These are phyloP conservation scores for Naumovozyma baii DNA, from an alignment of 805 yeast genomes.

Conservation along the genomic window DNA sequence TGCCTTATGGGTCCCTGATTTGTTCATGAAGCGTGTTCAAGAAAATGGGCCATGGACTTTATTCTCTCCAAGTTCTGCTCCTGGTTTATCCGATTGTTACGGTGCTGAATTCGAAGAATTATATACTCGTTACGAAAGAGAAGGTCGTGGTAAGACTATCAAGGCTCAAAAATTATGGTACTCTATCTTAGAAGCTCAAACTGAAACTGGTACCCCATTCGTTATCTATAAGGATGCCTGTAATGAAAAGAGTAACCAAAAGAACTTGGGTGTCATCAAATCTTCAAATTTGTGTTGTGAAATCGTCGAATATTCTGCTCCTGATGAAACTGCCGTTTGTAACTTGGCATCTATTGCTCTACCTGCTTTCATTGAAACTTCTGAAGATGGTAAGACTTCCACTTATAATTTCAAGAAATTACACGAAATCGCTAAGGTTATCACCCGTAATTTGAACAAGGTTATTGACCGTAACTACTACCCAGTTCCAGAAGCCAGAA, in stretches of 20 bases:
- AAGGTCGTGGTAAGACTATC: conserved; percentile 56
- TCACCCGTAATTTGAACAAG: conserved; percentile 68
- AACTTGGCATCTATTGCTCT: conserved; percentile 86
- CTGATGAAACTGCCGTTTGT: conserved; percentile 93
- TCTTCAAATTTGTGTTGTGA: conserved; percentile 93
- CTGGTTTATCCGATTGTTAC: conserved; percentile 71
- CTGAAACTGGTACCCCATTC: conserved; percentile 94
- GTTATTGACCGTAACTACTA: conserved; percentile 79
- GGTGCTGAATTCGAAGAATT: conserved; percentile 75
- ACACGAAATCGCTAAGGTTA: conserved; percentile 68
- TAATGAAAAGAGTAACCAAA: conserved; percentile 78
- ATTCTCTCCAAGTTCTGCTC: conserved; percentile 82
- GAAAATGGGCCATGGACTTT: conserved; percentile 73
- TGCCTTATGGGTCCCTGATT: conserved; percentile 91
- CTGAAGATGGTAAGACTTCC: conserved; percentile 36
- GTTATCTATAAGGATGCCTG: conserved; percentile 90
- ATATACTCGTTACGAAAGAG: conserved; percentile 62
- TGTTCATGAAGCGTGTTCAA: conserved; percentile 88
- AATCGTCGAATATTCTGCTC: conserved; percentile 81
- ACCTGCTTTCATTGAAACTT: conserved; percentile 58
- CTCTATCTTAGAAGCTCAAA: conserved; percentile 81
- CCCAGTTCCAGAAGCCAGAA: conserved; percentile 69
- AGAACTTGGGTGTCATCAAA: conserved; percentile 85
- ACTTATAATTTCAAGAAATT: conserved; percentile 63
- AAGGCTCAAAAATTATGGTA: conserved; percentile 89